Evolutionary conservation across 495 filamentous ascomycete species (phyloP).

Genomic region (Penicillium chermesinum): DNA sequence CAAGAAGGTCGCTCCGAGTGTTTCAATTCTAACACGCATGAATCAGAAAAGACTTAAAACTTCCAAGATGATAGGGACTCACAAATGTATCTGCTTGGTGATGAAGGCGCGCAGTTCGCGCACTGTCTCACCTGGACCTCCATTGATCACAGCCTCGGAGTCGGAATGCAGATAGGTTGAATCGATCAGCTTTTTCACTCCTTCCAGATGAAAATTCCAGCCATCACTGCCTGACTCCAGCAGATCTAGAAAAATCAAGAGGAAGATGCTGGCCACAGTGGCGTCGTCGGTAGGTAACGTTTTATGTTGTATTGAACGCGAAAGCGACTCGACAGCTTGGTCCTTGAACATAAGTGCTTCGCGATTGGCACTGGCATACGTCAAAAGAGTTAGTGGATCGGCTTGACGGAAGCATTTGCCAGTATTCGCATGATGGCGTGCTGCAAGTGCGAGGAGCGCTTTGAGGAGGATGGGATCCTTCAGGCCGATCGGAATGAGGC

Average conservation of each 20-base stretch:
- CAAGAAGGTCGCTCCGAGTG: slow-evolving; percentile 39
- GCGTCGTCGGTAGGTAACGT: slow-evolving; percentile 25
- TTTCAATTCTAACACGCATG: slow-evolving; percentile 30
- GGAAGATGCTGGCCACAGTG: slow-evolving; percentile 47
- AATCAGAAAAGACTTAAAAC: too few species aligned
- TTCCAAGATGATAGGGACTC: slow-evolving; percentile 1
- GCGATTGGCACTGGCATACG: slow-evolving; percentile 18
- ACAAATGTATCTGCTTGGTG: slow-evolving; percentile 26
- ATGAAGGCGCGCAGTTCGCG: slow-evolving; percentile 27
- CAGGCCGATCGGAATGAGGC: slow-evolving; percentile 44
- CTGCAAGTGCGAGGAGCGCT: slow-evolving; percentile 49
- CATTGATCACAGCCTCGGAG: slow-evolving; percentile 15
- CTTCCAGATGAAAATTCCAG: slow-evolving; percentile 52
- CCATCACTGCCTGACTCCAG: slow-evolving; percentile 51
- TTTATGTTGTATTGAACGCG: slow-evolving; percentile 21
- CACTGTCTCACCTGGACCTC: slow-evolving; percentile 20
- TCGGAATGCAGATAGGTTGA: slow-evolving; percentile 9
- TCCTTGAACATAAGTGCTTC: slow-evolving; percentile 50
- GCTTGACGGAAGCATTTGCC: slow-evolving; percentile 19
- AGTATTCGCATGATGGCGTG: slow-evolving; percentile 48
- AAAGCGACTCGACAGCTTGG: slow-evolving; percentile 43
- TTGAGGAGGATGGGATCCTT: slow-evolving; percentile 45
- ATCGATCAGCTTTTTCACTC: slow-evolving; percentile 41
- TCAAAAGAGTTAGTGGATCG: slow-evolving; percentile 9
- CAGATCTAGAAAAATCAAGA: slow-evolving; percentile 54